A percentile compares a stretch with the other conserved stretches of the same genome.
phyloP scores from a whole-genome alignment of 2,329 filamentous ascomycete genomes.

The Thielaviopsis punctulata region DNA sequence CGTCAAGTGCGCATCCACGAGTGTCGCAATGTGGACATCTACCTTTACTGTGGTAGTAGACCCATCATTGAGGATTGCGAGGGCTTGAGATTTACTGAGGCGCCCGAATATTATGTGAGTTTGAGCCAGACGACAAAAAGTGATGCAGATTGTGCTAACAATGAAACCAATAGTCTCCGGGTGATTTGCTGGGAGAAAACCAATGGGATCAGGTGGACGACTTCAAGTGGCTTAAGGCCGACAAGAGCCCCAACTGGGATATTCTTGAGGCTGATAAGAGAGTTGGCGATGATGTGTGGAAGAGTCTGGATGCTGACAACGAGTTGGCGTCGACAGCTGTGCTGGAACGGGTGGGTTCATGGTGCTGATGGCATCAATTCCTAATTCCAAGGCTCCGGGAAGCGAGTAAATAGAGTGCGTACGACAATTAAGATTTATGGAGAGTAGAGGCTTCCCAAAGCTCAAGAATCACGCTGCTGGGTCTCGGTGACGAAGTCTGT shows the following conservation, averaged over 20 bases:
- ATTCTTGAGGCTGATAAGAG: conserved; percentile 44
- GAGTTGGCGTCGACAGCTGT: neutral
- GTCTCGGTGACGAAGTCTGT: conserved; percentile 20
- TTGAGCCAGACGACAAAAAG: neutral
- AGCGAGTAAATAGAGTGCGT: too few species aligned
- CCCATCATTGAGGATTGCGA: conserved; percentile 89
- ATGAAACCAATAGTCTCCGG: neutral
- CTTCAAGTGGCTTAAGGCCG: conserved; percentile 89
- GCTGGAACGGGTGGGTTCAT: neutral
- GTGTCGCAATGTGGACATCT: conserved; percentile 64
- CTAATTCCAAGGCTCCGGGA: neutral
- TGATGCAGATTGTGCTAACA: conserved; percentile 4
- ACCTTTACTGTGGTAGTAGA: conserved; percentile 63
- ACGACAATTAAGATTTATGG: neutral
- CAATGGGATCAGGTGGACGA: conserved; percentile 87
- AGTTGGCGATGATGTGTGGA: conserved; percentile 50
- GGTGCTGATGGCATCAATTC: neutral
- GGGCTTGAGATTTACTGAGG: conserved; percentile 58
- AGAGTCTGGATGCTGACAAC: conserved; percentile 41
- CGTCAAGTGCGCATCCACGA: conserved; percentile 91
- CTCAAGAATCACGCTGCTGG: conserved; percentile 3
- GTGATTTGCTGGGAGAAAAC: conserved; percentile 28
- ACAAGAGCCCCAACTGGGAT: conserved; percentile 77
- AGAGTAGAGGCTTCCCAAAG: neutral
- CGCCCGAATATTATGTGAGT: conserved; percentile 50